phyloP scores from a whole-genome alignment of 768 basidiomycete species.

The Neoboletus brunneissimus region DNA sequence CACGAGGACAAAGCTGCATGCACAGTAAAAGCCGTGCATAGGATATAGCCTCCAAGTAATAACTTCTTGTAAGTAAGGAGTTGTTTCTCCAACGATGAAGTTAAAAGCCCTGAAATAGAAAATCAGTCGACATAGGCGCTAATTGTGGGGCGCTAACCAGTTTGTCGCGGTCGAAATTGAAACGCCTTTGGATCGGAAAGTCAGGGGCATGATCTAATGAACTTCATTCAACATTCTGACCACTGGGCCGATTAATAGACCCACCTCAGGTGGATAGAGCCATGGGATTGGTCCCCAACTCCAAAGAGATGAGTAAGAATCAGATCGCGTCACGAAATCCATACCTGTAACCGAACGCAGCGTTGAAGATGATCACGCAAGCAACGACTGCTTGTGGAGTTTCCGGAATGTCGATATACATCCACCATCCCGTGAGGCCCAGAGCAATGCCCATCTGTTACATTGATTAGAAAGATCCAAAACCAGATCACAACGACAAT shows the following conservation, averaged over 20 bases:
- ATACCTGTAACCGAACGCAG: conserved; percentile 86
- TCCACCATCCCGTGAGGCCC: conserved; percentile 85
- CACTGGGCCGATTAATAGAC: conserved; percentile 1
- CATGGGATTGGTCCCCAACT: conserved; percentile 88
- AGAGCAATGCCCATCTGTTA: conserved; percentile 78
- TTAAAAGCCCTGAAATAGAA: conserved; percentile 60
- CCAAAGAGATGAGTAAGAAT: conserved; percentile 1
- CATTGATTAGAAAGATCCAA: conserved; percentile 2
- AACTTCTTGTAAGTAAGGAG: conserved; percentile 80
- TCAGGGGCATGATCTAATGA: conserved; percentile 81
- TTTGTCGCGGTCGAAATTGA: conserved; percentile 91
- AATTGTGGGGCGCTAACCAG: conserved; percentile 34
- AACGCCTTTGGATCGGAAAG: conserved; percentile 92
- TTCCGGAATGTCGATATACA: conserved; percentile 82
- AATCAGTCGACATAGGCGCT: conserved; percentile 10
- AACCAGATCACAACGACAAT: neutral
- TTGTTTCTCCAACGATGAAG: conserved; percentile 84
- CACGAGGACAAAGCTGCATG: conserved; percentile 80
- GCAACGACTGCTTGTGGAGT: conserved; percentile 86
- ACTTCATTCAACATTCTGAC: conserved; percentile 2
- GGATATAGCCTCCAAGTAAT: conserved; percentile 93
- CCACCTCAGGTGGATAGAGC: conserved; percentile 83
- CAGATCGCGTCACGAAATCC: conserved; percentile 2
- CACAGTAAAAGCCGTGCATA: conserved; percentile 94
- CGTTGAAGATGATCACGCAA: conserved; percentile 91